phyloP scores from a whole-genome alignment of 768 basidiomycete species.

The Phlebiopsis gigantea region DNA sequence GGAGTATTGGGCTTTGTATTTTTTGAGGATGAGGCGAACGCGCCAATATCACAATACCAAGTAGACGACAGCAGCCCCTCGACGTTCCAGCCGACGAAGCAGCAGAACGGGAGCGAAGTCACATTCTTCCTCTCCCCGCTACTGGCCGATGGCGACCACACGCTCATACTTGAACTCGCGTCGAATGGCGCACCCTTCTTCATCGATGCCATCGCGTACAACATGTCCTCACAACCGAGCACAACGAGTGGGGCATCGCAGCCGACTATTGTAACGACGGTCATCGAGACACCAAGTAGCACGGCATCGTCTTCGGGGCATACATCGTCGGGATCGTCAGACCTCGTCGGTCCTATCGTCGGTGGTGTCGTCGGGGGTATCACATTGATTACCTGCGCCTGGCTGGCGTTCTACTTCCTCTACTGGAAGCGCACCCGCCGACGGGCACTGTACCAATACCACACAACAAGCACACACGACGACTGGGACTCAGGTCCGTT shows the following conservation, averaged over 20 bases:
- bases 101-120: background rate
- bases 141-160: slow-evolving; percentile 13
- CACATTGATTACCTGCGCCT: slow-evolving; percentile 1
- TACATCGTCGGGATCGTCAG: background rate
- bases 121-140: slow-evolving; percentile 15
- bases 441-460: background rate
- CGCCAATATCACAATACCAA: slow-evolving; percentile 10
- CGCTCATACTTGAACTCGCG: slow-evolving; percentile 16
- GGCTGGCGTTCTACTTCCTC: slow-evolving; percentile 9
- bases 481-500: slow-evolving; percentile 6
- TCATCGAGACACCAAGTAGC: slow-evolving; percentile 6
- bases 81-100: background rate
- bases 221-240: background rate
- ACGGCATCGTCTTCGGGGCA: background rate
- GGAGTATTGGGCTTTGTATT: slow-evolving; percentile 16
- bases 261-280: slow-evolving; percentile 12
- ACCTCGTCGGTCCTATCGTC: slow-evolving; percentile 8
- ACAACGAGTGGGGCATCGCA: slow-evolving; percentile 2
- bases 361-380: slow-evolving; percentile 12
- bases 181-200: slow-evolving; percentile 9
- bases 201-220: slow-evolving; percentile 16
- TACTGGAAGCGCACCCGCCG: slow-evolving; percentile 3
- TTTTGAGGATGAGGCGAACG: background rate
- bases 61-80: slow-evolving; percentile 14
- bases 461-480: background rate